These are phyloP conservation scores for Salmacisia buchloeana DNA, from an alignment of 1,284 basidiomycete genomes.

Conservation along the genomic window DNA sequence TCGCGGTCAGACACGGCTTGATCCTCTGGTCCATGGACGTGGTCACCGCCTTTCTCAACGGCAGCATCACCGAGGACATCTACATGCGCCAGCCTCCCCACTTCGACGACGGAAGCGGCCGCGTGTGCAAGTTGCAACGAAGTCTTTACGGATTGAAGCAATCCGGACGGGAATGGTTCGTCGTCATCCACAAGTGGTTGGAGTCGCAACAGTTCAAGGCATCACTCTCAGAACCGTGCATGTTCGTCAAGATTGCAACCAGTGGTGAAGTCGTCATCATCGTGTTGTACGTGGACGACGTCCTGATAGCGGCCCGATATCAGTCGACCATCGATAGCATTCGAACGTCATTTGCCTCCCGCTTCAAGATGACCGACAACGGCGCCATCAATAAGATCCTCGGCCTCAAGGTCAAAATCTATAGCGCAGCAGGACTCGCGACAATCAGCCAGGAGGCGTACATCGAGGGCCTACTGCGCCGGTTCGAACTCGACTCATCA, in stretches of 20 bases:
- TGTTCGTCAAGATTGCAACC: background rate
- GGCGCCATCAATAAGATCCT: background rate
- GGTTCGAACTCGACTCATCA: background rate
- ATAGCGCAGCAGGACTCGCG: background rate
- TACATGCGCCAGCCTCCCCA: background rate
- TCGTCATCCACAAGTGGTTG: background rate
- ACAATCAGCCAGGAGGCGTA: conserved; percentile 1
- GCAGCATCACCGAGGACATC: background rate
- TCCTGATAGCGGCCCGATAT: background rate
- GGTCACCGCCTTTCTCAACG: background rate
- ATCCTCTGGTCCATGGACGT: background rate
- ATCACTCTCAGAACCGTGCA: background rate
- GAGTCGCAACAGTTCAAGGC: background rate
- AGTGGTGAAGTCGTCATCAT: background rate
- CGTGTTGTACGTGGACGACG: background rate
- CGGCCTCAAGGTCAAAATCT: background rate
- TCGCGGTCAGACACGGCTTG: background rate
- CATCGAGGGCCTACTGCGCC: background rate
- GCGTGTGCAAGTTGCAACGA: background rate
- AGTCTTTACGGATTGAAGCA: background rate
- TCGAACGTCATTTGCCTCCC: background rate
- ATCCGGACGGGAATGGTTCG: background rate
- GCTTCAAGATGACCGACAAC: conserved; percentile 1
- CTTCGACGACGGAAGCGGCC: background rate
- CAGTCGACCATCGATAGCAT: background rate